These are phyloP conservation scores for Sinapis alba DNA, from an alignment of 441 rosid species.

Conservation along the genomic window DNA sequence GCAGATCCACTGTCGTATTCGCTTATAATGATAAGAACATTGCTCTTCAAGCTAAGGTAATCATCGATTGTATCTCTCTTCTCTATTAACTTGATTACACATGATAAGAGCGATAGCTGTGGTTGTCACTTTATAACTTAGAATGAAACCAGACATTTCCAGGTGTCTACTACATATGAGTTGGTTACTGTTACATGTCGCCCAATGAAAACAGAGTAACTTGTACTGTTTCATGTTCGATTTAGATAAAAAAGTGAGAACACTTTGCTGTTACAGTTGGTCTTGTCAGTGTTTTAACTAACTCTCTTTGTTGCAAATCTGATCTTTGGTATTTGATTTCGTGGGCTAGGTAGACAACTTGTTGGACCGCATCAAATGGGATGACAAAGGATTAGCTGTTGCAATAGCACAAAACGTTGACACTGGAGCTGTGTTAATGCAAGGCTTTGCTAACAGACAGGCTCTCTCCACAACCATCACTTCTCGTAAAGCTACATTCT, in stretches of 20 bases:
- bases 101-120: background rate
- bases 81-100: background rate
- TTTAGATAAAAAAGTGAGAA: no score
- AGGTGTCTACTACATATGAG: constrained; percentile 41
- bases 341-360: constrained; percentile 61
- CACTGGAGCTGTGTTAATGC: constrained; percentile 84
- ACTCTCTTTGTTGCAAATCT: background rate
- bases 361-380: constrained; percentile 83
- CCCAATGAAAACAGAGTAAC: no score
- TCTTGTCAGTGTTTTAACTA: no score
- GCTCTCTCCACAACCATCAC: constrained; percentile 70
- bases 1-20: constrained; percentile 36
- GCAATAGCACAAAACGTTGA: constrained; percentile 94
- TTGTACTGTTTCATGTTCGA: no score
- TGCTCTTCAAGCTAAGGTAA: constrained; percentile 46
- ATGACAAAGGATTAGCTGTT: constrained; percentile 87
- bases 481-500: constrained; percentile 81
- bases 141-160: no score
- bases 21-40: constrained; percentile 42
- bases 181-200: constrained; percentile 39
- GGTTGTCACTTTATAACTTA: no score
- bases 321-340: constrained; percentile 6
- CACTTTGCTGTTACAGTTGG: no score
- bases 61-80: background rate
- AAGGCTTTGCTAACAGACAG: constrained; percentile 72